These are phyloP conservation scores for Brassica cretica DNA, from an alignment of 345 rosid species.

Conservation along the genomic window DNA sequence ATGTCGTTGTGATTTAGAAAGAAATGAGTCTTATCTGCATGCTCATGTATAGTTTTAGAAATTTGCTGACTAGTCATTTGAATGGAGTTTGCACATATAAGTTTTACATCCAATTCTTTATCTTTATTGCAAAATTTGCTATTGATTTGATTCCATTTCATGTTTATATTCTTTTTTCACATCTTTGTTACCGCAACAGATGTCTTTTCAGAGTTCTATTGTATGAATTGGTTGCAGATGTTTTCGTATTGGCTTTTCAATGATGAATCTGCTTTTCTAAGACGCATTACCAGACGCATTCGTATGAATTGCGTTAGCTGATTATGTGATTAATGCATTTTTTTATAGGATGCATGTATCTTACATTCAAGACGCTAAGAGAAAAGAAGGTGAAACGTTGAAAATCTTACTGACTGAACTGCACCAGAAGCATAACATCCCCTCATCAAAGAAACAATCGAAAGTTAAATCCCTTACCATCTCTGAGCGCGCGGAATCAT, in stretches of 20 bases:
- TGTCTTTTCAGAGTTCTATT: constrained; percentile 10
- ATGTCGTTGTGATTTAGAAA: not conserved
- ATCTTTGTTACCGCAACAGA: constrained; percentile 3
- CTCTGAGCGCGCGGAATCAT: constrained; percentile 66
- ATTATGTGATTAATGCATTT: constrained; percentile 23
- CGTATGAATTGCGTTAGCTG: constrained; percentile 24
- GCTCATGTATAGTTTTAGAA: constrained; percentile 13
- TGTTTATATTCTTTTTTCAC: not conserved
- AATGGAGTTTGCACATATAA: constrained; percentile 19
- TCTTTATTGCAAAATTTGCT: not conserved
- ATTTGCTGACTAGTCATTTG: constrained; percentile 8
- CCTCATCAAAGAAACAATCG: constrained; percentile 46
- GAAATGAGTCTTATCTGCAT: constrained; percentile 9
- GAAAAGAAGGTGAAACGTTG: constrained; percentile 48
- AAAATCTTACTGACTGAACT: constrained; percentile 43
- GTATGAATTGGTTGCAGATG: constrained; percentile 10
- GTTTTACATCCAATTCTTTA: not conserved
- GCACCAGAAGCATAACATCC: constrained; percentile 48
- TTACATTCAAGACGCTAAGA: constrained; percentile 60
- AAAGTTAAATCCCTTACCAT: constrained; percentile 58
- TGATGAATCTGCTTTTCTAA: constrained; percentile 5
- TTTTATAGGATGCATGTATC: constrained; percentile 66
- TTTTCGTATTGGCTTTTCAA: not conserved
- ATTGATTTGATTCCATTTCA: constrained; percentile 4
- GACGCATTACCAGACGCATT: constrained; percentile 2